These are phyloP conservation scores for Clathrus columnatus DNA, from an alignment of 768 basidiomycete species.

Conservation along the genomic window DNA sequence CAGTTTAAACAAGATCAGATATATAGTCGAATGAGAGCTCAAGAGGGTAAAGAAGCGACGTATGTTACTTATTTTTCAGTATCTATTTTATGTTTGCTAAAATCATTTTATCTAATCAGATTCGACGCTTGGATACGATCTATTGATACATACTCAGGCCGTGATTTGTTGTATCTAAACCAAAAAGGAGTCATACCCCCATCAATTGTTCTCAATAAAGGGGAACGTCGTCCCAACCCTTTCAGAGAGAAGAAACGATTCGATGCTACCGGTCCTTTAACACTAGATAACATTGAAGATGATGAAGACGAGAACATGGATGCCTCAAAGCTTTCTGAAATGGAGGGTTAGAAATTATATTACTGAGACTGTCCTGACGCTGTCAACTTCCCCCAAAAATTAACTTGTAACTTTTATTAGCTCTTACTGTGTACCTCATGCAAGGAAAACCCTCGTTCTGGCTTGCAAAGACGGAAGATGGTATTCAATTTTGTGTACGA, in stretches of 20 bases:
- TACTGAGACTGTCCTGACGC: too few species aligned
- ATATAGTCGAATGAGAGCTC: constrained; percentile 75
- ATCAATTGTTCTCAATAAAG: constrained; percentile 55
- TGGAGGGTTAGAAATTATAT: constrained; percentile 43
- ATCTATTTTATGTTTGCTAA: neutral
- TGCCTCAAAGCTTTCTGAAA: constrained; percentile 30
- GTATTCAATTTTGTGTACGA: too few species aligned
- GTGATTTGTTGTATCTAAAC: constrained; percentile 74
- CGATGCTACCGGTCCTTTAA: constrained; percentile 41
- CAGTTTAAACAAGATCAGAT: constrained; percentile 81
- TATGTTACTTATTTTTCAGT: constrained; percentile 32
- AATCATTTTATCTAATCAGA: constrained; percentile 27
- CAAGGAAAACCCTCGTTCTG: too few species aligned
- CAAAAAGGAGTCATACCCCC: constrained; percentile 68
- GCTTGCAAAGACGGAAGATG: too few species aligned
- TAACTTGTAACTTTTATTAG: too few species aligned
- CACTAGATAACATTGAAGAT: constrained; percentile 27
- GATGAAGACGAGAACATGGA: constrained; percentile 32
- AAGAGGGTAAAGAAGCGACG: constrained; percentile 77
- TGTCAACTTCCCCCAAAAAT: too few species aligned
- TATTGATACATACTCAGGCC: constrained; percentile 66
- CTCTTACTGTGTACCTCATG: too few species aligned
- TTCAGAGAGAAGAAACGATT: constrained; percentile 66
- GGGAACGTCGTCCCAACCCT: constrained; percentile 41
- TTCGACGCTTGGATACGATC: constrained; percentile 81